Base-by-base conservation (phyloP, 75 land plant genomes). In the Ceratopteris richardii region DNA sequence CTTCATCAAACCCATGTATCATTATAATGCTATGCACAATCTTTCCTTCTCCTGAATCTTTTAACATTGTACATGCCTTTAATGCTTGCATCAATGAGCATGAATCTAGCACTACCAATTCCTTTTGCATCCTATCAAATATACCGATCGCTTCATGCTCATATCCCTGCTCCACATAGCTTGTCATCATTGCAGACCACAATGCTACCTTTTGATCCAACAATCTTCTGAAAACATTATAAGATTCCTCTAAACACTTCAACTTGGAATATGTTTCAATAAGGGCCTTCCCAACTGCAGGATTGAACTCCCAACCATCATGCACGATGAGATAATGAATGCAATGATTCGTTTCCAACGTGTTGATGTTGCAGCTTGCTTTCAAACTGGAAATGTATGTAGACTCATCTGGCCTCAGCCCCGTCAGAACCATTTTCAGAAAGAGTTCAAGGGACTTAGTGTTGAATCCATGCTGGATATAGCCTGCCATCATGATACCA, bases 261-360 rank as follows among this genome's bases (percentile, higher is more conserved):
- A 82, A 80, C 76, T 77, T 83, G 2, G 80, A 80, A 77, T 77
- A 83, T 77, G 80, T 80, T 33, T 80, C 87, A 51, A 80, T 64
- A 22, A 83, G 71, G 17, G 86, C 82, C 26, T 76, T 64, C 74
- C 71, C 68, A 16, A 86, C 71, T 19, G 71, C 31, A 22, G 74
- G 71, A 58, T 72, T 64, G 0, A 57, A 39, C 31, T 67, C 77
- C 17, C 82, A 40, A 29, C 76, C 67, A 66, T 36, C 33, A 10
- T 48, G 65, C 27, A 41, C 46, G 1, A 75, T 69, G 16, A 10
- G 29, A 2, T 66, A 17, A 39, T 86, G 86, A 19, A 86, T 62
- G 61, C 71, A 74, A 42, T 66, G 74, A 0, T 81, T 83, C 59
- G 72, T 31, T 9, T 77, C 76, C 11, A 82, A 29, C 23, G 81